These are phyloP conservation scores for Hypoxylon lienhwacheense DNA, from an alignment of 495 filamentous ascomycete species.

Conservation along the genomic window DNA sequence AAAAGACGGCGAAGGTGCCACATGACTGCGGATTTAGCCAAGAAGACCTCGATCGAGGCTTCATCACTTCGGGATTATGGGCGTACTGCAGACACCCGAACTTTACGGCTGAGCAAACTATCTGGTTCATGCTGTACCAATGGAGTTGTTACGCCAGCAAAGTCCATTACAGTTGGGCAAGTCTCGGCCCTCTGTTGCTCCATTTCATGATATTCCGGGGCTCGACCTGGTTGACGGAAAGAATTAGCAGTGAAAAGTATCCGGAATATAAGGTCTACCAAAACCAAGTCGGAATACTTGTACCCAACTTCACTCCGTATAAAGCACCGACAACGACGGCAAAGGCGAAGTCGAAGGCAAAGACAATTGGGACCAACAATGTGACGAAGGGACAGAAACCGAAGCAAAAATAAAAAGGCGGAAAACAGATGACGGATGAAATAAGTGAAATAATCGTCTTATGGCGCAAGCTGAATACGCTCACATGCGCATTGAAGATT, in stretches of 20 bases:
- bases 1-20: constrained; percentile 68
- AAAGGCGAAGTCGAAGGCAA: constrained; percentile 45
- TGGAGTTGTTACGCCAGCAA: constrained; percentile 79
- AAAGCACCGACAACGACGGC: constrained; percentile 35
- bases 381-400: constrained; percentile 44
- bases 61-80: constrained; percentile 84
- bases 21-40: constrained; percentile 52
- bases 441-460: constrained; percentile 5
- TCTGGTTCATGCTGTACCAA: constrained; percentile 85
- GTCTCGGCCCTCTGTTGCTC: constrained; percentile 67
- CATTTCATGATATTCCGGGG: constrained; percentile 84
- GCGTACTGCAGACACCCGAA: constrained; percentile 88
- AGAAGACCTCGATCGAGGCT: constrained; percentile 88
- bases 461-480: constrained; percentile 12
- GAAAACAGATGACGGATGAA: background rate
- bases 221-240: constrained; percentile 84
- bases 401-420: constrained; percentile 40
- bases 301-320: constrained; percentile 61
- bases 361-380: constrained; percentile 52
- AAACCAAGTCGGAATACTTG: constrained; percentile 74
- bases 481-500: constrained; percentile 15
- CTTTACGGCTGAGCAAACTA: constrained; percentile 86
- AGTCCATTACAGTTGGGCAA: constrained; percentile 75
- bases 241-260: constrained; percentile 79
- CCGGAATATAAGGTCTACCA: constrained; percentile 87